Evolutionary conservation across 2,329 filamentous ascomycete species (phyloP), one percentile per base, ranked within the genome.

Genomic region (Exophiala phaeomuriformis): DNA sequence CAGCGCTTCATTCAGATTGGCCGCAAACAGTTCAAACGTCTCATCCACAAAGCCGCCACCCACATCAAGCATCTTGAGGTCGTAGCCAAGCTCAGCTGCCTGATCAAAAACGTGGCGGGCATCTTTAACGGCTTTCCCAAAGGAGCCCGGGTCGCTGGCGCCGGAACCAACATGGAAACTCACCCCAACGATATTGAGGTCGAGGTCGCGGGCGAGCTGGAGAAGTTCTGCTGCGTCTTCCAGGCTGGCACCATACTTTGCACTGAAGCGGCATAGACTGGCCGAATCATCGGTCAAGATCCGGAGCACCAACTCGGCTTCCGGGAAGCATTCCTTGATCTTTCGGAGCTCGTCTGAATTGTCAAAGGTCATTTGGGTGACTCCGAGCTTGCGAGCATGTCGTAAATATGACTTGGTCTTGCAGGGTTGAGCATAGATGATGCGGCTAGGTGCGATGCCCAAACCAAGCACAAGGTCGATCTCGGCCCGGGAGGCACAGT

Each of bases 311-410:
- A 98, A 83, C 75, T 96, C 88, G 30, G 93, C 93, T 45, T 82
- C 83, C 2, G 93, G 91, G 67, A 81, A 96, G 64, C 93, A 81
- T 71, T 89, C 86, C 72, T 94, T 93, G 71, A 95, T 91, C 80
- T 98, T 98, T 81, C 91, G 89, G 49, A 98, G 81, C 78, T 98
- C 93, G 70, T 98, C 93, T 69, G 86, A 83, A 65, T 98, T 98
- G 80, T 98, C 93, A 68, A 98, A 97, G 2, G 93, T 98, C 91
- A 98, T 97, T 78, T 95, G 88, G 75, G 87, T 91, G 69, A 98
- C 93, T 63, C 86, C 86, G 62, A 84, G 78, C 68, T 83, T 80
- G 66, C 86, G 83, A 61, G 94, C 93, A 67, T 90, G 95, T 67
- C 90, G 89, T 59, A 98, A 80, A 71, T 96, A 97, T 45, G 91